Evolutionary conservation across 2,329 filamentous ascomycete genomes (phyloP).

Genomic region (Magnaporthiopsis incrustans): DNA sequence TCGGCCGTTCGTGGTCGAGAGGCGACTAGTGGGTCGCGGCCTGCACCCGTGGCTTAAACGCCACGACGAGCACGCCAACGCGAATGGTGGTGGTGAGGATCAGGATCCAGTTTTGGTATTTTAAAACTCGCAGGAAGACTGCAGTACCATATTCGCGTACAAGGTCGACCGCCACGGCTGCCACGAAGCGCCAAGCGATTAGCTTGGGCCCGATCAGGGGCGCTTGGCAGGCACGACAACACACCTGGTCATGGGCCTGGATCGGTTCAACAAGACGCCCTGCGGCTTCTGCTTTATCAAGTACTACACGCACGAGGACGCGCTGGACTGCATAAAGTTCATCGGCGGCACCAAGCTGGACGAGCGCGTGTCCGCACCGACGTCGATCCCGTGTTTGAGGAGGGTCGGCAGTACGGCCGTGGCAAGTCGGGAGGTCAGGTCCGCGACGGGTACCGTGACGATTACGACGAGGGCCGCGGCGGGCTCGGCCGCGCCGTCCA

Average conservation of each 20-base stretch:
- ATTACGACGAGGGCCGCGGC: slow-evolving; percentile 91
- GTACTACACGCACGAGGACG: slow-evolving; percentile 97
- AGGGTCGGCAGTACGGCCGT: slow-evolving; percentile 91
- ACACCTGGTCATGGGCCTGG: slow-evolving; percentile 84
- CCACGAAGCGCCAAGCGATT: no score
- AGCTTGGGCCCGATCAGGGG: no score
- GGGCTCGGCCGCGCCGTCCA: slow-evolving; percentile 76
- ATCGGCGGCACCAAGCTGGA: slow-evolving; percentile 96
- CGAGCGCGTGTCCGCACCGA: slow-evolving; percentile 95
- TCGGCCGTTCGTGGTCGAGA: background rate
- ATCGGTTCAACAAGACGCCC: slow-evolving; percentile 94
- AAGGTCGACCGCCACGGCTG: no score
- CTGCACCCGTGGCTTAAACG: slow-evolving; percentile 27
- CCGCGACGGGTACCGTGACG: slow-evolving; percentile 92
- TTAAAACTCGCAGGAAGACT: background rate
- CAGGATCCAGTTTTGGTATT: background rate
- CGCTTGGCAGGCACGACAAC: background rate
- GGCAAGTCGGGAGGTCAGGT: slow-evolving; percentile 96
- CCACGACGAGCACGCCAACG: slow-evolving; percentile 25
- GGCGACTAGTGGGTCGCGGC: slow-evolving; percentile 28
- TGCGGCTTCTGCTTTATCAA: slow-evolving; percentile 99
- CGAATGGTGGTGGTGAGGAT: slow-evolving; percentile 11
- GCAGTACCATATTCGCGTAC: no score
- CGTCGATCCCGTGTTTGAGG: slow-evolving; percentile 89
- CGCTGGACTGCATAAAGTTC: slow-evolving; percentile 97